Evolutionary conservation across 768 basidiomycete genomes (phyloP), one percentile per base, ranked within the genome.

Genomic region (Kwoniella mangroviensis): DNA sequence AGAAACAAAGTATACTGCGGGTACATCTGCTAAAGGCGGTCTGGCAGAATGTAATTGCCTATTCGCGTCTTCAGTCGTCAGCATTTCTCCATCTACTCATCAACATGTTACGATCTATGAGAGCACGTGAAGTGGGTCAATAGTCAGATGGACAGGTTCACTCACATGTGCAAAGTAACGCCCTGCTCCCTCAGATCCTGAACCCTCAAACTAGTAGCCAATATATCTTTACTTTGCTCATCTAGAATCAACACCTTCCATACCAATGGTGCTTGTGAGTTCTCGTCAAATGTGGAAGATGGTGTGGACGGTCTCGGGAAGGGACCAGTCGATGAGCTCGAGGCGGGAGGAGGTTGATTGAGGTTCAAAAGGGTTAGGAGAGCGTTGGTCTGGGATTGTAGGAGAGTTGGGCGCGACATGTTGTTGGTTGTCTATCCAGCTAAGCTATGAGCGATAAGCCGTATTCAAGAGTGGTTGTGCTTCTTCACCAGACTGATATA

Each of bases 171-270:
- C 68, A 99, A 86, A 10, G 97, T 99, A 52, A 99, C 94, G 41
- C 97, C 97, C 59, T 93, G 92, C 78, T 98, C 96, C 66, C 97
- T 88, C 71, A 99, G 86, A 84, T 98, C 97, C 83, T 98, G 95
- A 7, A 99, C 97, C 64, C 95, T 89, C 73, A 99, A 85, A 21
- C 94, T 91, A 1, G 96, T 98, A 17, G 97, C 97, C 45, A 99
- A 87, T 22, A 98, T 90, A 82, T 98, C 97, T 83, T 98, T 97
- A 24, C 94, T 96, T 75, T 91, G 88, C 79, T 97, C 93, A 83
- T 99, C 97, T 65, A 99, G 86, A 1, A 99, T 90, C 11, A 99
- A 85, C 15, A 98, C 90, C 84, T 99, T 99, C 96, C 97, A 99
- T 4, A 97, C 90, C 5, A 93, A 89, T 40, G 93, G 92, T 0